Percentiles rank a stretch among this genome's conserved stretches.
Conservation (phyloP, 2,329 filamentous ascomycete species). For the Xylaria multiplex region DNA sequence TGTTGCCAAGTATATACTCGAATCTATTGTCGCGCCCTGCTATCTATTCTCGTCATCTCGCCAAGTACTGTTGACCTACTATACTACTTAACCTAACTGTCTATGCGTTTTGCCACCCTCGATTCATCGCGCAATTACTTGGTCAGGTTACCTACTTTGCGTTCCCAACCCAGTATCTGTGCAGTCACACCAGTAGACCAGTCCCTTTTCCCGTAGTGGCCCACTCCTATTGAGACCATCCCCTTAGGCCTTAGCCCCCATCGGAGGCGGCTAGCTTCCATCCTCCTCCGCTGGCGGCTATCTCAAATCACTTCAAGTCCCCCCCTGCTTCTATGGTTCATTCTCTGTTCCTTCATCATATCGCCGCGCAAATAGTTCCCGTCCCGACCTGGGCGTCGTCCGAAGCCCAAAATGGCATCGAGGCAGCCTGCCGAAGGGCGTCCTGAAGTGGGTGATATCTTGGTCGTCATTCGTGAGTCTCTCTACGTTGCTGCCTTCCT, state of each 20-base stretch:
- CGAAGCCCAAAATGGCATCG: conserved; percentile 55
- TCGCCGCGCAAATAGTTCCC: conserved; percentile 22
- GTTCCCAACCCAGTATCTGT: conserved; percentile 14
- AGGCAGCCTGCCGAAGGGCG: conserved; percentile 55
- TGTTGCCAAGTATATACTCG: conserved; percentile 1
- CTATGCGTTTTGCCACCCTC: conserved; percentile 12
- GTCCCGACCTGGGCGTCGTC: conserved; percentile 24
- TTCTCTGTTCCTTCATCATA: conserved; percentile 9
- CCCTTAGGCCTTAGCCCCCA: conserved; percentile 18
- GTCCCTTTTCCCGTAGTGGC: conserved; percentile 22
- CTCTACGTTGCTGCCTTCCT: conserved; percentile 25
- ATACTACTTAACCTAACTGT: neutral
- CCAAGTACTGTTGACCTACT: neutral
- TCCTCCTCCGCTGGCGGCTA: conserved; percentile 19
- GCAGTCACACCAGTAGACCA: conserved; percentile 14
- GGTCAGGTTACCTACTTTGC: neutral
- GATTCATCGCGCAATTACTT: conserved; percentile 5
- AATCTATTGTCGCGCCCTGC: neutral
- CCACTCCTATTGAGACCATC: conserved; percentile 30
- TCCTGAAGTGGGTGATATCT: conserved; percentile 72
- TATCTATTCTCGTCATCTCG: neutral
- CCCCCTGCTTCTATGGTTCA: conserved; percentile 11
- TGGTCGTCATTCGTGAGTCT: conserved; percentile 79
- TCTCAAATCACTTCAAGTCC: conserved; percentile 12
- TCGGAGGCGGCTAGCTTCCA: conserved; percentile 20